Base-by-base conservation (phyloP, 2,329 filamentous ascomycete genomes). In the Trichophyton benhamiae region DNA sequence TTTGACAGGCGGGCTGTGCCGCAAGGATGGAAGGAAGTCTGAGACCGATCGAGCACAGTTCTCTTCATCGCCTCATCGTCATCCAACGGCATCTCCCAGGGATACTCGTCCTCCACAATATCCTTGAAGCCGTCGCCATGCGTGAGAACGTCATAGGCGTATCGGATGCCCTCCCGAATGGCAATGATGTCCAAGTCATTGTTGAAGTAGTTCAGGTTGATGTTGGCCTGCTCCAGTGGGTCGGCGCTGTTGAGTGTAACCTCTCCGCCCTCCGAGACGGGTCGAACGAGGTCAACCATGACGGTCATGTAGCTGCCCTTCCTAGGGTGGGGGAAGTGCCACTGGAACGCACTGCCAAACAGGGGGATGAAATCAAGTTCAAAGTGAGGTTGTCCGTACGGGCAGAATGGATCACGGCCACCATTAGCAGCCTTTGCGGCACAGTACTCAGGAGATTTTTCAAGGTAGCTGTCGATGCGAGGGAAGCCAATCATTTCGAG, bases 331-430 rank as follows among this genome's bases (percentile, higher is more conserved):
- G 76, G 77, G 57, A 74, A 74, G 63, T 80, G 77, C 76, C 77
- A 79, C 66, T 80, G 78, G 71, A 80, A 81, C 0, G 77, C 77
- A 9, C 72, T 71, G 46, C 77, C 71, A 68, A 85, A 86, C 75
- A 85, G 78, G 59, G 76, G 74, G 9, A 86, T 79, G 66, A 86
- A 86, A 71, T 86, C 83, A 38, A 84, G 76, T 71, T 84, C 82
- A 65, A 84, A 84, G 65, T 84, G 82, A 27, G 82, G 82, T 69
- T 84, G 81, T 5, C 80, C 82, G 2, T 71, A 74, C 0, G 82
- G 82, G 1, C 77, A 77, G 66, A 84, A 84, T 1, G 82, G 82
- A 60, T 84, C 82, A 0, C 69, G 60, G 1, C 71, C 71, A 8
- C 69, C 73, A 59, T 79, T 78, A 2, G 68, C 65, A 9, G 70